A percentile compares a stretch with the other conserved stretches of the same genome.
These are phyloP conservation scores for Diplosphaera chodatii DNA, from an alignment of 139 green algal genomes.

Conservation along the genomic window DNA sequence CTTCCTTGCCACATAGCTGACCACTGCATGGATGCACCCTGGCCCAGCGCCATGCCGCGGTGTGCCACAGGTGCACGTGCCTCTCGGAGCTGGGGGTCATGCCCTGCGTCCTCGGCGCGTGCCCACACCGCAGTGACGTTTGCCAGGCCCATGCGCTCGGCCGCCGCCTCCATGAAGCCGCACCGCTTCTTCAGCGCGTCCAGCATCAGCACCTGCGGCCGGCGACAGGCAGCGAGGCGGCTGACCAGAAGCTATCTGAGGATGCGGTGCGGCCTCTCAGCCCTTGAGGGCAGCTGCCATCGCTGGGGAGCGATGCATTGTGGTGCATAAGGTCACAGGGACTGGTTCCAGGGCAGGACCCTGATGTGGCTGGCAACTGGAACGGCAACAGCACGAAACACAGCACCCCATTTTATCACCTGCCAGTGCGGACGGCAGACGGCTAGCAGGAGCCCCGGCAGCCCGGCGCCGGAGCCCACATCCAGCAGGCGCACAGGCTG, in stretches of 20 bases:
- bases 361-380: slow-evolving; percentile 26
- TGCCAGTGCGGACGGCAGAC: slow-evolving; percentile 64
- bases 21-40: too few relatives aligned
- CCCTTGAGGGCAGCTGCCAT: too few relatives aligned
- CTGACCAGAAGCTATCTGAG: too few relatives aligned
- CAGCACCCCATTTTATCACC: too few relatives aligned
- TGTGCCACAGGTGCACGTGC: not conserved
- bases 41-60: too few relatives aligned
- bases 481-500: slow-evolving; percentile 62
- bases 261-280: too few relatives aligned
- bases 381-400: too few relatives aligned
- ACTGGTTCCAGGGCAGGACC: not conserved
- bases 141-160: slow-evolving; percentile 24
- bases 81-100: slow-evolving; percentile 31
- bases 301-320: too few relatives aligned
- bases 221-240: too few relatives aligned
- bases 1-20: too few relatives aligned
- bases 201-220: slow-evolving; percentile 64
- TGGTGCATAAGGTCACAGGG: too few relatives aligned
- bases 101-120: slow-evolving; percentile 67
- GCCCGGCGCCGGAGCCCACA: slow-evolving; percentile 81
- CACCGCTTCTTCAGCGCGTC: slow-evolving; percentile 74
- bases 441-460: slow-evolving; percentile 82
- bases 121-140: slow-evolving; percentile 70
- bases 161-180: slow-evolving; percentile 27